Percentiles rank a stretch among this genome's conserved stretches.
phyloP scores from a whole-genome alignment of 2,329 filamentous ascomycete species.

The Domatiomyces globalis region DNA sequence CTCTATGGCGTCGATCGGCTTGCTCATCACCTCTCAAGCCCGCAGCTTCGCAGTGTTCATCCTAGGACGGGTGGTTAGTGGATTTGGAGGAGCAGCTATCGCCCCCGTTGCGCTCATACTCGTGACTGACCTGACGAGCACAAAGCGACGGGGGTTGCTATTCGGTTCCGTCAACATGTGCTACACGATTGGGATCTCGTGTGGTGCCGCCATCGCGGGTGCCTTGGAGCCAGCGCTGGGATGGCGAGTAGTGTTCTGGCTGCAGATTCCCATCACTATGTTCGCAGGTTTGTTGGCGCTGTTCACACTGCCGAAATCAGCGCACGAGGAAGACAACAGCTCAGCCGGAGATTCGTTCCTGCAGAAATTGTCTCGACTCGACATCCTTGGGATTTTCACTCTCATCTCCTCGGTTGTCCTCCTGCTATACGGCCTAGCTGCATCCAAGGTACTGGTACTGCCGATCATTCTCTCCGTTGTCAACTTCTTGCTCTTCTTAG shows the following conservation, averaged over 20 bases:
- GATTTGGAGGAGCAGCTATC: constrained; percentile 56
- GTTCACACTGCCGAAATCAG: constrained; percentile 46
- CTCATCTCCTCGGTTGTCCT: constrained; percentile 53
- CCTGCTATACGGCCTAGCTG: constrained; percentile 56
- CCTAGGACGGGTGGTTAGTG: constrained; percentile 52
- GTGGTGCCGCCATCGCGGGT: constrained; percentile 58
- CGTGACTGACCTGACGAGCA: constrained; percentile 57
- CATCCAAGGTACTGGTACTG: constrained; percentile 44
- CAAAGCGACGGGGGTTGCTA: constrained; percentile 54
- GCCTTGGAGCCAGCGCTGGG: constrained; percentile 49
- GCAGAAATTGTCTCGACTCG: constrained; percentile 49
- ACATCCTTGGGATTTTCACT: constrained; percentile 59
- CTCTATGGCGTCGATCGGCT: constrained; percentile 45
- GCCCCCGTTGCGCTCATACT: constrained; percentile 62
- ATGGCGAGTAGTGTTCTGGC: constrained; percentile 62
- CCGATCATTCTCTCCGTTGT: constrained; percentile 48
- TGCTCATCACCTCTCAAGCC: constrained; percentile 50
- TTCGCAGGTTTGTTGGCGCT: constrained; percentile 49
- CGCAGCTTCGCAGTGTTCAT: constrained; percentile 49
- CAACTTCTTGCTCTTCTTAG: constrained; percentile 42
- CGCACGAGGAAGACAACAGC: constrained; percentile 25
- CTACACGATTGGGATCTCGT: constrained; percentile 56
- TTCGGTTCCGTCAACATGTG: constrained; percentile 61
- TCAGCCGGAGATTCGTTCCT: constrained; percentile 26
- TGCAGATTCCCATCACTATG: constrained; percentile 53